Conservation (phyloP, 2,329 filamentous ascomycete species). For the Ustulina deusta region DNA sequence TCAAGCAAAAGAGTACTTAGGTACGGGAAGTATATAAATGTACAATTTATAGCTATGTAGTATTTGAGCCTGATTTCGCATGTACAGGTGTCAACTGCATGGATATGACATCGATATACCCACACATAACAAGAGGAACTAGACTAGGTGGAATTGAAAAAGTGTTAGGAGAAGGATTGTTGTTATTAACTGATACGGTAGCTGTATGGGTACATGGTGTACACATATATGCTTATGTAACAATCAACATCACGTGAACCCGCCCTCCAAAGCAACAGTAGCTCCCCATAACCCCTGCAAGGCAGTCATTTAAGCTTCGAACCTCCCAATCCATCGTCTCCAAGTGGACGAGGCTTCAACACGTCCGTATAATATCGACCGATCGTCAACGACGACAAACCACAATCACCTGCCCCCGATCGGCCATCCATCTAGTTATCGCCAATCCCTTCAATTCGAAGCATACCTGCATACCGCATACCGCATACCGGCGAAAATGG, state of each 20-base stretch:
- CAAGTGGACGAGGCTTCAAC: constrained; percentile 27
- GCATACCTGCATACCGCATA: too few relatives aligned
- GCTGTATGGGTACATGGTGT: neutral
- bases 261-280: constrained; percentile 12
- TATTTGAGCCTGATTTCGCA: neutral
- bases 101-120: neutral
- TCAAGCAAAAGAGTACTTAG: too few relatives aligned
- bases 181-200: too few relatives aligned
- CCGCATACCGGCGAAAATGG: constrained; percentile 46
- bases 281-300: constrained; percentile 30
- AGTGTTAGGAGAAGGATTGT: too few relatives aligned
- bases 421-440: neutral
- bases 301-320: constrained; percentile 27
- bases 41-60: neutral
- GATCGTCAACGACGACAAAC: neutral
- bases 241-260: constrained; percentile 19
- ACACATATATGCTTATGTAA: constrained; percentile 23
- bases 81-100: neutral
- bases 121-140: neutral
- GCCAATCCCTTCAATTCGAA: neutral
- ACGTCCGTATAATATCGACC: constrained; percentile 7
- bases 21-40: too few relatives aligned
- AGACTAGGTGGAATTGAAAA: too few relatives aligned
- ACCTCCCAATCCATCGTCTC: constrained; percentile 21
- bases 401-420: neutral